Evolutionary conservation across 192 early-diverging fungal genomes (phyloP).

Genomic region (Gaertneriomyces semiglobifer): DNA sequence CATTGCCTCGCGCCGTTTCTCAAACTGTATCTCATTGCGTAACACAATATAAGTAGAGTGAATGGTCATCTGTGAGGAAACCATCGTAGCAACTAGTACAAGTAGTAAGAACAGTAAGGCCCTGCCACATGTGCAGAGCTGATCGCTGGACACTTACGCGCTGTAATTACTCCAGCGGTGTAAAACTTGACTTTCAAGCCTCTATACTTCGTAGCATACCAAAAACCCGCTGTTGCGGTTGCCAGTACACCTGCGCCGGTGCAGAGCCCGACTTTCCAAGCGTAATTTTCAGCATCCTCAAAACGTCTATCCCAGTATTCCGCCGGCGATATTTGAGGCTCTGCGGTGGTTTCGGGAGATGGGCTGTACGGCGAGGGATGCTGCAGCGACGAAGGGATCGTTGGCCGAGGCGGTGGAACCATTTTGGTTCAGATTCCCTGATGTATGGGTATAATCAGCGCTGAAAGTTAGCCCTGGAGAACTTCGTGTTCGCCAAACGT

Average conservation of each 20-base stretch:
- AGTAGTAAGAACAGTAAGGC: slow-evolving; percentile 1
- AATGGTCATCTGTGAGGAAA: slow-evolving; percentile 12
- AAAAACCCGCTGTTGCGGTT: neutral
- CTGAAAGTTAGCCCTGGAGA: too few relatives aligned
- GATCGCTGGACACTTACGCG: slow-evolving; percentile 1
- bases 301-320: slow-evolving; percentile 1
- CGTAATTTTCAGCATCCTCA: neutral
- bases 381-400: too few relatives aligned
- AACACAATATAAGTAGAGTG: slow-evolving; percentile 5
- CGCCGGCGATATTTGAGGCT: neutral
- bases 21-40: slow-evolving; percentile 17
- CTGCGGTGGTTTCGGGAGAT: too few relatives aligned
- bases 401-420: too few relatives aligned
- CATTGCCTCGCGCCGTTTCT: slow-evolving; percentile 13
- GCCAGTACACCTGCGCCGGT: slow-evolving; percentile 8
- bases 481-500: too few relatives aligned
- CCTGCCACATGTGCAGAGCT: neutral
- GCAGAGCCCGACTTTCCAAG: slow-evolving; percentile 5
- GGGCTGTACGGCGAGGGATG: too few relatives aligned
- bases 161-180: slow-evolving; percentile 15
- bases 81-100: slow-evolving; percentile 12
- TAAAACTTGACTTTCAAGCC: neutral
- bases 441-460: too few relatives aligned
- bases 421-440: too few relatives aligned
- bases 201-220: slow-evolving; percentile 6